Percentiles rank a stretch among this genome's conserved stretches.
Evolutionary conservation across 225 moss, liverwort and hornwort species (phyloP).

Genomic region (Rhytidiadelphus loreus): DNA sequence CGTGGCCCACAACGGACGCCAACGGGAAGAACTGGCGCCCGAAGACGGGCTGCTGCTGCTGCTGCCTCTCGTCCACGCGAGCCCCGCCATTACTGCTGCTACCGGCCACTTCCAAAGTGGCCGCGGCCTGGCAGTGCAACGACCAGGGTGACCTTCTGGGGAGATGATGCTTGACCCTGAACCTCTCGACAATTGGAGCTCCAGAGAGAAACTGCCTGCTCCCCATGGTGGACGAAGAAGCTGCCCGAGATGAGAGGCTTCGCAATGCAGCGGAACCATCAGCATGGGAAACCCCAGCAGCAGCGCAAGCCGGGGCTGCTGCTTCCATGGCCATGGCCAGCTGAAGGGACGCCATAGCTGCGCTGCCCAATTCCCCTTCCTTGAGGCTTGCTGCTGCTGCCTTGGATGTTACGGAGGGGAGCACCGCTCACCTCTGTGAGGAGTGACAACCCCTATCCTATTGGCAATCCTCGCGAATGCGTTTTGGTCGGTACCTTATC

Average conservation of each 20-base stretch:
- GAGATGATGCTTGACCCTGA: not conserved
- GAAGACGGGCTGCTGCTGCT: not conserved
- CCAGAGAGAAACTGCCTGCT: not conserved
- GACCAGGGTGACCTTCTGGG: not conserved
- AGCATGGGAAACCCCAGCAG: not conserved
- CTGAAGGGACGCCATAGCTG: not conserved
- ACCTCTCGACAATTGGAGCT: not conserved
- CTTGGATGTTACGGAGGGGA: not conserved
- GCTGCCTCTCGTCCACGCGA: not conserved
- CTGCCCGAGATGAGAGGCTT: not conserved
- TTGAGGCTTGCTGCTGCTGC: not conserved
- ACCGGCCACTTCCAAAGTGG: constrained; percentile 3
- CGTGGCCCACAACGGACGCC: constrained; percentile 90
- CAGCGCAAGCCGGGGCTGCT: not conserved
- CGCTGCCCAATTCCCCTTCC: not conserved
- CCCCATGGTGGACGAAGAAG: not conserved
- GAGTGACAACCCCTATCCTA: too few species aligned
- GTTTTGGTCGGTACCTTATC: not conserved
- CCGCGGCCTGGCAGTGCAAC: constrained; percentile 1
- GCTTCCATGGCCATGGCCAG: not conserved
- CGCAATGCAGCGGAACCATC: not conserved
- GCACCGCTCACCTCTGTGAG: not conserved
- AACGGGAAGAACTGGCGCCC: constrained; percentile 90
- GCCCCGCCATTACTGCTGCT: constrained; percentile 29
- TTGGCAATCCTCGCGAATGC: too few species aligned